These are phyloP conservation scores for Solanum clarkiae DNA, from an alignment of 257 asterid species.

Conservation along the genomic window DNA sequence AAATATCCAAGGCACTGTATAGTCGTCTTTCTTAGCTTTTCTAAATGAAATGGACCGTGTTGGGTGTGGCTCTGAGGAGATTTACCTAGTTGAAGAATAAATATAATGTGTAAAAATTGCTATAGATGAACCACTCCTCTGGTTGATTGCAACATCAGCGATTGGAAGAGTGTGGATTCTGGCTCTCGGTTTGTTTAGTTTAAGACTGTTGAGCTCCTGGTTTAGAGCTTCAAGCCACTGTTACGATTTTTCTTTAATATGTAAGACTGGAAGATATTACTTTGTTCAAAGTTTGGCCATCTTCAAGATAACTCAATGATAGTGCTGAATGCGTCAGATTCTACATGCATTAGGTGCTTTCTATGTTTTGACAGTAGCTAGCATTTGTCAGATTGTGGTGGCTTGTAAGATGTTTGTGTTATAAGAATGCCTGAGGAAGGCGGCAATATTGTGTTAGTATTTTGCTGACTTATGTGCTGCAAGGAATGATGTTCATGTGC, in stretches of 20 bases:
- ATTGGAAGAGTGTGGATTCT: background rate
- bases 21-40: background rate
- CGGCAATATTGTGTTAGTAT: background rate
- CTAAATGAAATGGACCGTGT: background rate
- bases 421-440: background rate
- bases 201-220: background rate
- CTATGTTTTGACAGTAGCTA: background rate
- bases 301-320: background rate
- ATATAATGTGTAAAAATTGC: background rate
- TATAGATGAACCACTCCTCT: background rate
- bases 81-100: background rate
- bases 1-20: background rate
- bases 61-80: background rate
- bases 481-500: background rate
- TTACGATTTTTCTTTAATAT: background rate
- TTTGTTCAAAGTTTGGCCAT: background rate
- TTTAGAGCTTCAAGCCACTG: background rate
- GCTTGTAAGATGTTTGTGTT: background rate
- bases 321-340: background rate
- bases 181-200: background rate
- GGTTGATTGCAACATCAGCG: background rate
- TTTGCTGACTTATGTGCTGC: background rate
- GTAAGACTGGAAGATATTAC: background rate
- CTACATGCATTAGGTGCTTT: background rate
- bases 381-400: background rate